Percentiles rank a stretch among this genome's conserved stretches.
These are phyloP conservation scores for Diplodia mutila DNA, from an alignment of 2,329 filamentous ascomycete genomes.

Conservation along the genomic window DNA sequence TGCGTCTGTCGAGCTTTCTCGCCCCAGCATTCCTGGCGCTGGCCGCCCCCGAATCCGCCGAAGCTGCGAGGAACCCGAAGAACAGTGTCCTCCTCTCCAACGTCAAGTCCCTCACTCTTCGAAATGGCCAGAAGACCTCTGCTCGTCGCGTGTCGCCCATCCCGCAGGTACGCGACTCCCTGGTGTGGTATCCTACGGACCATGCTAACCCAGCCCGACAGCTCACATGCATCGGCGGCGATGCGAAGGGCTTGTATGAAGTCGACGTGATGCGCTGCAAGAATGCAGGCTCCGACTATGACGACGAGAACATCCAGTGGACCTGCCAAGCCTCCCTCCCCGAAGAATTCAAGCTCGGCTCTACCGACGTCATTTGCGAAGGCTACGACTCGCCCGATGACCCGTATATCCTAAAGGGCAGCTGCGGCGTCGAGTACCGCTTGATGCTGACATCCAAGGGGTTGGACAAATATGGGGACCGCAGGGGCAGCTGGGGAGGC, in stretches of 20 bases:
- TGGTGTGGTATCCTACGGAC: not conserved
- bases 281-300: slow-evolving; percentile 82
- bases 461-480: slow-evolving; percentile 68
- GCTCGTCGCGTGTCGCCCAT: slow-evolving; percentile 76
- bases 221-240: slow-evolving; percentile 73
- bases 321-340: slow-evolving; percentile 73
- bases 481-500: slow-evolving; percentile 46
- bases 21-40: slow-evolving; percentile 39
- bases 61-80: slow-evolving; percentile 39
- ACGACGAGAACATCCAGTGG: slow-evolving; percentile 82
- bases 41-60: slow-evolving; percentile 32
- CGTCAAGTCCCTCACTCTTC: slow-evolving; percentile 79
- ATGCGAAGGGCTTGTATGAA: slow-evolving; percentile 64
- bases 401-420: slow-evolving; percentile 84
- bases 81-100: slow-evolving; percentile 64
- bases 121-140: slow-evolving; percentile 67
- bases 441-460: slow-evolving; percentile 77
- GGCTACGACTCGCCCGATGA: slow-evolving; percentile 79
- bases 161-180: slow-evolving; percentile 52
- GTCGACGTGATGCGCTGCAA: slow-evolving; percentile 86
- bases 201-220: slow-evolving; percentile 41
- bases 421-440: slow-evolving; percentile 89
- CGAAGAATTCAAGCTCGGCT: slow-evolving; percentile 72
- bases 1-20: slow-evolving; percentile 39
- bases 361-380: slow-evolving; percentile 90